Evolutionary conservation across 148 eudicot genomes (phyloP).

Genomic region (Camellia granthamiana): DNA sequence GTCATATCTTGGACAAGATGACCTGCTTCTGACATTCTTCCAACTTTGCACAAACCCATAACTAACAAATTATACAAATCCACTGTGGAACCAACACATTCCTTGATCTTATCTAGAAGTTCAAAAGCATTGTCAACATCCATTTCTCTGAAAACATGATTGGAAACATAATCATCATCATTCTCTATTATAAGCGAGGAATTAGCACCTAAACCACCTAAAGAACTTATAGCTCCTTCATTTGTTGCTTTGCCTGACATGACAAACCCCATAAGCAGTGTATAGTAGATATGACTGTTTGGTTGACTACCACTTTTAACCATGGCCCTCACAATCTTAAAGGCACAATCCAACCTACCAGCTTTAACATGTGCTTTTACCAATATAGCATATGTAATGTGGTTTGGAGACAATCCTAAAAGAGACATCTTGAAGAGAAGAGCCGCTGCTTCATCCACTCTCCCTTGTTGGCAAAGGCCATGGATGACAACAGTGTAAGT

Average conservation of each 20-base stretch:
- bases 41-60: slow-evolving; percentile 26
- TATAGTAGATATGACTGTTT: slow-evolving; percentile 7
- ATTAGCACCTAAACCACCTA: slow-evolving; percentile 3
- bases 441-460: slow-evolving; percentile 25
- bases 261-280: slow-evolving; percentile 22
- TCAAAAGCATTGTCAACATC: slow-evolving; percentile 11
- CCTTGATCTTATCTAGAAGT: slow-evolving; percentile 12
- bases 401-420: slow-evolving; percentile 23
- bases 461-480: slow-evolving; percentile 26
- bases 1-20: slow-evolving; percentile 21
- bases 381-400: slow-evolving; percentile 18
- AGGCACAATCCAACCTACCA: slow-evolving; percentile 19
- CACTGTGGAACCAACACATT: slow-evolving; percentile 3
- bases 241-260: background rate
- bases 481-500: slow-evolving; percentile 25
- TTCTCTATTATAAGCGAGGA: background rate
- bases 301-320: slow-evolving; percentile 20
- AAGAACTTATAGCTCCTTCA: background rate
- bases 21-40: slow-evolving; percentile 25
- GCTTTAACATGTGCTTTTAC: slow-evolving; percentile 24
- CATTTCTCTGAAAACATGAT: slow-evolving; percentile 14
- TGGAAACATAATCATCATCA: background rate
- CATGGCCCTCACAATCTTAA: slow-evolving; percentile 25
- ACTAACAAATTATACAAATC: slow-evolving; percentile 16
- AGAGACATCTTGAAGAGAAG: slow-evolving; percentile 20